Evolutionary conservation across 257 asterid species (phyloP).

Genomic region (Solanum lignicaule): DNA sequence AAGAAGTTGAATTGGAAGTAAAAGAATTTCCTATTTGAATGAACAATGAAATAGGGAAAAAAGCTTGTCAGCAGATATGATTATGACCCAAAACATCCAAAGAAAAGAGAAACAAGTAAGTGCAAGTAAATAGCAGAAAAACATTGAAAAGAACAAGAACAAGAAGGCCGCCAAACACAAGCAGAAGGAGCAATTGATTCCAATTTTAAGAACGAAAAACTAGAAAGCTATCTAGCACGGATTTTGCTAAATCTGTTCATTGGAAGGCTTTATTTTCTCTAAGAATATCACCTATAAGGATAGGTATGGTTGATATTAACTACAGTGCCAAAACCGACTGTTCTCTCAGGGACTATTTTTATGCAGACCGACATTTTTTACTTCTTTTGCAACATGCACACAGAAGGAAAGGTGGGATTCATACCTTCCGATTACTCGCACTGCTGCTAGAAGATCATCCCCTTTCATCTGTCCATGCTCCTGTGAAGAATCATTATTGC

Average conservation of each 20-base stretch:
- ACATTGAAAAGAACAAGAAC: not conserved
- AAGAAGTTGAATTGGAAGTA: not conserved
- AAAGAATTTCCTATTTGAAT: not conserved
- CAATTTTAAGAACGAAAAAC: not conserved
- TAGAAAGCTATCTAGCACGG: not conserved
- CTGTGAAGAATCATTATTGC: slow-evolving; percentile 25
- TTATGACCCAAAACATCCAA: not conserved
- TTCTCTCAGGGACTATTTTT: not conserved
- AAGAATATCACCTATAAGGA: not conserved
- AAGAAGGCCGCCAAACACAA: not conserved
- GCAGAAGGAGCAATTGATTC: not conserved
- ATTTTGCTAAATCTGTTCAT: not conserved
- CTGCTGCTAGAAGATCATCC: slow-evolving; percentile 85
- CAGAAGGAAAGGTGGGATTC: not conserved
- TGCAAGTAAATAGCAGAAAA: not conserved
- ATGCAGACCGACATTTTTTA: not conserved
- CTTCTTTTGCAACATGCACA: not conserved
- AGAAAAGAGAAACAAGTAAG: not conserved
- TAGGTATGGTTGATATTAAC: not conserved
- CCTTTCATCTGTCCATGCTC: slow-evolving; percentile 80
- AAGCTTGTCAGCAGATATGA: not conserved
- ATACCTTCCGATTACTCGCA: slow-evolving; percentile 78
- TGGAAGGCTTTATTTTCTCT: not conserved
- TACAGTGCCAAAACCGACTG: not conserved
- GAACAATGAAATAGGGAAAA: not conserved